These are phyloP conservation scores for Phytophthora aleatoria DNA, from an alignment of 352 stramenopile species.

Conservation along the genomic window DNA sequence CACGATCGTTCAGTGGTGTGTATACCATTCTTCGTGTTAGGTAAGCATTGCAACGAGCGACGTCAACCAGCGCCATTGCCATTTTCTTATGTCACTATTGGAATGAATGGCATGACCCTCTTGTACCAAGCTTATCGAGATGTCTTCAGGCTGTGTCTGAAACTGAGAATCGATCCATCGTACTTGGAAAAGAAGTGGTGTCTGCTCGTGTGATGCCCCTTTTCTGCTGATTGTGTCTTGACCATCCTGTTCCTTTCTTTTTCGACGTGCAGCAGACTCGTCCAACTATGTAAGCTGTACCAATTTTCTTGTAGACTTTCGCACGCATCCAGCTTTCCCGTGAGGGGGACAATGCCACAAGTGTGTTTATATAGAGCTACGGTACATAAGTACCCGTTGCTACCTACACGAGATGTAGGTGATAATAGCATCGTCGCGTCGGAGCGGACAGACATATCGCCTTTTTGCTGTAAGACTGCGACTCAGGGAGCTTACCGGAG, in stretches of 20 bases:
- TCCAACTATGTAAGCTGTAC: not conserved
- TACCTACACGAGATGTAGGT: not conserved
- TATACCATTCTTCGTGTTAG: conserved; percentile 11
- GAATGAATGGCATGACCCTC: conserved; percentile 23
- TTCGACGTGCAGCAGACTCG: not conserved
- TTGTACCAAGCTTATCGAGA: not conserved
- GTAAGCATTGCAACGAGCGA: conserved; percentile 34
- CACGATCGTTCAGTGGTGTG: not conserved
- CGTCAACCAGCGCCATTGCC: conserved; percentile 25
- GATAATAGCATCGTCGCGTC: not conserved
- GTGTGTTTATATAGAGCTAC: not conserved
- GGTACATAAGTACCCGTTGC: not conserved
- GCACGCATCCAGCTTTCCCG: not conserved
- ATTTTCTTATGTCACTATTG: conserved; percentile 19
- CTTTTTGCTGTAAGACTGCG: too few relatives aligned
- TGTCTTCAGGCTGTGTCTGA: not conserved
- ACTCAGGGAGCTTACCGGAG: too few relatives aligned
- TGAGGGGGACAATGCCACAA: not conserved
- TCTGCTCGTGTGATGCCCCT: not conserved
- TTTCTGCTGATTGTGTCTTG: not conserved
- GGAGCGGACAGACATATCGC: too few relatives aligned
- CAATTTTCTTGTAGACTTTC: not conserved
- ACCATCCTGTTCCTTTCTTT: not conserved
- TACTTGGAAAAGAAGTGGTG: not conserved
- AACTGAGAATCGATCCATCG: not conserved